Base-by-base conservation (phyloP, 768 basidiomycete species). In the Tephrocybe rancida region DNA sequence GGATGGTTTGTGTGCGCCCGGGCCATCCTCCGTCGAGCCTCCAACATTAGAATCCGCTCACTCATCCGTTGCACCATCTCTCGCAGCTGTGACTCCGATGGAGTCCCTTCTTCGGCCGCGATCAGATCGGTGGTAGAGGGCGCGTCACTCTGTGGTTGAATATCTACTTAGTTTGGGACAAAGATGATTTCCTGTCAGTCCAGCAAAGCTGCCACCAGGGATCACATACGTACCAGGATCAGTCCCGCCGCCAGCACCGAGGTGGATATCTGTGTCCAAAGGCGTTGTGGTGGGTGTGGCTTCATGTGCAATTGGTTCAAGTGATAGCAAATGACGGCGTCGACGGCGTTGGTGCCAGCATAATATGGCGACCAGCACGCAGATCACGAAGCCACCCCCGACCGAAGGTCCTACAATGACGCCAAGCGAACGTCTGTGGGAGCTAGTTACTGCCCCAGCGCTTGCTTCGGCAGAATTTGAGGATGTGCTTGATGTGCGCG, bases 391-490 rank as follows among this genome's bases (percentile, higher is more conserved):
- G 9, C 48, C 22, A 42, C 32, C 41, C 9, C 42, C 48, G 1
- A 48, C 21, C 19, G 35, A 44, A 22, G 30, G 38, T 30, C 50
- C 46, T 6, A 48, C 39, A 44, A 56, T 56, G 14, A 35, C 35
- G 14, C 16, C 55, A 16, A 50, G 16, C 6, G 19, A 24, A 19
- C 16, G n/a, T 29, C 29, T 37, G 11, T 8, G 34, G 10, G 25
- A 9, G 16, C 7, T 11, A 11, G 8, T 26, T 7, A 18, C 37
- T 14, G n/a, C 21, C n/a, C 14, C 13, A 9, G 30, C 13, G 9
- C 16, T 45, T 1, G 18, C 25, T 22, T 54, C 26, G 1, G 16
- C 26, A 14, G 41, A 8, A 54, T n/a, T 35, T 32, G 30, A 25
- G 5, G 19, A 42, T 21, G 52, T 42, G 39, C 19, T 48, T 8